Conservation (phyloP, 2,329 filamentous ascomycete species). For the Stylonectria norvegica region DNA sequence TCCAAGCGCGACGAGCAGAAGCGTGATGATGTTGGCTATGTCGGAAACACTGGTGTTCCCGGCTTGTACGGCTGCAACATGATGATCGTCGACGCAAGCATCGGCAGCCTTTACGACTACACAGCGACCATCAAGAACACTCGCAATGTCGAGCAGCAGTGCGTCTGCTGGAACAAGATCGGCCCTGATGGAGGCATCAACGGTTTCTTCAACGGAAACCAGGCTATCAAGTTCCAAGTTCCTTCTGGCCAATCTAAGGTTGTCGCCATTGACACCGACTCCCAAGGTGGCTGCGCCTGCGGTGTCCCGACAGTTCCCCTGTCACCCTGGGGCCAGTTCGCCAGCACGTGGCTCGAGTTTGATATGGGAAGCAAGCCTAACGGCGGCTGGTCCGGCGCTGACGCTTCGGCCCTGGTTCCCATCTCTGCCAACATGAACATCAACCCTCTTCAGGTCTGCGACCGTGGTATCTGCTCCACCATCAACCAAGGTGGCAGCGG, state of each 20-base stretch:
- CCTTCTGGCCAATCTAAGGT: slow-evolving; percentile 34
- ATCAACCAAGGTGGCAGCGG: slow-evolving; percentile 36
- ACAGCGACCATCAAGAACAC: slow-evolving; percentile 39
- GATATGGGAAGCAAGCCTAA: slow-evolving; percentile 47
- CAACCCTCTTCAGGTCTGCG: slow-evolving; percentile 38
- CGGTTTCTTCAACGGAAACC: slow-evolving; percentile 46
- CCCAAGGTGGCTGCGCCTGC: slow-evolving; percentile 49
- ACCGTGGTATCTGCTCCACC: slow-evolving; percentile 40
- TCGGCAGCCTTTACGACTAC: slow-evolving; percentile 43
- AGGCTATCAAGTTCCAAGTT: slow-evolving; percentile 42
- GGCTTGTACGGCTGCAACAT: slow-evolving; percentile 51
- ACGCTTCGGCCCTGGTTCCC: slow-evolving; percentile 48
- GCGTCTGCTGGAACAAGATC: slow-evolving; percentile 53
- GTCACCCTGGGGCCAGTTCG: slow-evolving; percentile 40
- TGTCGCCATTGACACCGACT: slow-evolving; percentile 45
- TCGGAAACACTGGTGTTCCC: slow-evolving; percentile 44
- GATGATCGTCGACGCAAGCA: slow-evolving; percentile 38
- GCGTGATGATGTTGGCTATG: slow-evolving; percentile 42
- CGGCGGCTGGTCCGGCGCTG: slow-evolving; percentile 47
- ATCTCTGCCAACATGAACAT: slow-evolving; percentile 30
- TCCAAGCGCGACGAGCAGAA: slow-evolving; percentile 44
- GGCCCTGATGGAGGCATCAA: slow-evolving; percentile 41
- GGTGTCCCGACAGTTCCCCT: slow-evolving; percentile 29
- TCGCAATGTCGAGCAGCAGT: slow-evolving; percentile 33
- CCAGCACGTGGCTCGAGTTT: slow-evolving; percentile 48